Evolutionary conservation across 768 basidiomycete genomes (phyloP), one percentile per base, ranked within the genome.

Genomic region (Omphalotus guepiniiformis): DNA sequence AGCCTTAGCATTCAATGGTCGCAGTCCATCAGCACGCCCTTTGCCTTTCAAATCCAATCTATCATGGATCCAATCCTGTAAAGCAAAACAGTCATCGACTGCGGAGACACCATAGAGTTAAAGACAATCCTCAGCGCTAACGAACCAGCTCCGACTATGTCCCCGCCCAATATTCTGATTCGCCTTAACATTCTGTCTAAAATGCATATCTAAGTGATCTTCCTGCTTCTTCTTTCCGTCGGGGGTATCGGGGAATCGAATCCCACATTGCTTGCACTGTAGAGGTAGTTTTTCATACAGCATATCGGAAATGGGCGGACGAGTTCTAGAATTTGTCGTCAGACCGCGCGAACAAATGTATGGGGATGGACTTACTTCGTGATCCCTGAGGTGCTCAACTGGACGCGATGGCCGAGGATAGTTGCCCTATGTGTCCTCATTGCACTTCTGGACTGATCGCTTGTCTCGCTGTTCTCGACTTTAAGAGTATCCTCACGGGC

Each of bases 201-300:
- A 97, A 65, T 99, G 95, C 86, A 90, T 88, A 63, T 99, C 95
- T 57, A 98, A 75, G 61, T 99, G 96, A 49, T 84, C 80, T 56
- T 94, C 80, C 74, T 93, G 76, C 30, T 69, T 73, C 61, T 82
- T 85, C 69, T 85, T 90, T 51, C 89, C 93, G 44, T 71, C 57
- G 22, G 68, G 61, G 25, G 78, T 81, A 55, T 90, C 88, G 39
- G 85, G 70, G 65, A 94, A 95, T 36, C 95, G 85, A 45, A 89
- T 68, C 15, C 88, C 90, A 70, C 95, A 99, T 59, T 97, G 94
- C 67, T 85, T 92, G 75, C 95, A 99, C 67, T 93, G 87, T 27
- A 80, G 70, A 19, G 84, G 76, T 29, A 93, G 74, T 48, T 81
- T 81, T 47, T 81, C 76, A 58, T 92, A 93, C 51, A 95, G 64